Conservation (phyloP, 2,329 filamentous ascomycete genomes). For the Myrmaecium sp. region DNA sequence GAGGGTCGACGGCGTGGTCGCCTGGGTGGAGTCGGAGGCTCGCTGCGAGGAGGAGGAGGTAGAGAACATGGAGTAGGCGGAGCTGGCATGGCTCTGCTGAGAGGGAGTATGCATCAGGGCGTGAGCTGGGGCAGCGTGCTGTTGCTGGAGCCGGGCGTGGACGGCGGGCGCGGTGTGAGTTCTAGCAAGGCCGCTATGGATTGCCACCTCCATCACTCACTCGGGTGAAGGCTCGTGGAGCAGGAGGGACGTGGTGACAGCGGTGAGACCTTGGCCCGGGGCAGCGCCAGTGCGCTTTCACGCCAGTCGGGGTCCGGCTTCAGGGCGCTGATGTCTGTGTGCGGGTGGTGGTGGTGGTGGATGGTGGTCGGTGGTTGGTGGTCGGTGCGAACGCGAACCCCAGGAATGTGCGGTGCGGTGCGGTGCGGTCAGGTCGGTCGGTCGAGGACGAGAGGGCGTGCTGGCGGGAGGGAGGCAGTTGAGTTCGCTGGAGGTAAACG, state of each 20-base stretch:
- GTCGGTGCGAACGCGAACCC: no score
- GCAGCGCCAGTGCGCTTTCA: conserved; percentile 10
- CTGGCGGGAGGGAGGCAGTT: not conserved
- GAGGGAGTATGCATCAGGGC: conserved; percentile 19
- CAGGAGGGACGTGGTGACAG: conserved; percentile 6
- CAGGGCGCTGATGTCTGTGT: no score
- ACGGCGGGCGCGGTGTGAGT: conserved; percentile 10
- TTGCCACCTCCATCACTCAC: conserved; percentile 17
- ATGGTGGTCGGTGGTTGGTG: no score
- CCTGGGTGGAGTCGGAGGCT: conserved; percentile 30
- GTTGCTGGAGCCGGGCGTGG: conserved; percentile 6
- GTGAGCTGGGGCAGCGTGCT: conserved; percentile 9
- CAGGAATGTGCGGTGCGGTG: conserved; percentile 3
- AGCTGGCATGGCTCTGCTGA: no score
- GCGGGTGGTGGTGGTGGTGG: no score
- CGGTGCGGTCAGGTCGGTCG: not conserved
- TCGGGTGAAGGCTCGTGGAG: no score
- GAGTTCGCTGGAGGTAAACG: not conserved
- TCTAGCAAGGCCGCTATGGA: conserved; percentile 13
- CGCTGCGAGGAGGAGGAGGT: conserved; percentile 31
- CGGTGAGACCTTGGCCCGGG: no score
- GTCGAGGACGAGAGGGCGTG: not conserved
- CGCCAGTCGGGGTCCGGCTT: no score
- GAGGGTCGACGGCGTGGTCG: conserved; percentile 27
- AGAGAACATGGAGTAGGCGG: conserved; percentile 22